A percentile compares a stretch with the other conserved stretches of the same genome.
Evolutionary conservation across 2,329 filamentous ascomycete species (phyloP).

Genomic region (Lasiodiplodia hormozganensis): DNA sequence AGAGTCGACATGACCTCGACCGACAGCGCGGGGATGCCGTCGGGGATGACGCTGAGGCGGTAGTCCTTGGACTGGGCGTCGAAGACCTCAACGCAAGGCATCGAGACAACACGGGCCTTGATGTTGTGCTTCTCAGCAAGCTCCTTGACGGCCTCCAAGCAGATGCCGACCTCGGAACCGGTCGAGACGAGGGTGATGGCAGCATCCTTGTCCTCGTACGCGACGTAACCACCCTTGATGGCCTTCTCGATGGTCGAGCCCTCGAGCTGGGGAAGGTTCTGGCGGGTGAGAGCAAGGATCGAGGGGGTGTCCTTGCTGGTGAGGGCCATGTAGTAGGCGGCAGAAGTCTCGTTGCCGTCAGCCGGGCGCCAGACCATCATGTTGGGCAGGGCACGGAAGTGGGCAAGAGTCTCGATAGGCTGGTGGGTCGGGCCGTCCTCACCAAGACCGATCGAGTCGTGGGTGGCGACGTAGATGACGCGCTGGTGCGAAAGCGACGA

Average conservation of each 20-base stretch:
- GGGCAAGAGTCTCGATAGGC: constrained; percentile 96
- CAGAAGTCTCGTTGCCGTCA: constrained; percentile 97
- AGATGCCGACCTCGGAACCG: constrained; percentile 94
- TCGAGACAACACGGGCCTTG: constrained; percentile 88
- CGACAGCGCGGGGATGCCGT: constrained; percentile 90
- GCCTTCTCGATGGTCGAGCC: constrained; percentile 87
- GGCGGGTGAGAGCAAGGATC: constrained; percentile 93
- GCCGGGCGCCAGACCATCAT: constrained; percentile 99
- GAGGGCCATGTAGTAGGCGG: constrained; percentile 94
- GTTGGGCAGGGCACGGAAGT: constrained; percentile 99
- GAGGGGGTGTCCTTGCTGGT: constrained; percentile 89
- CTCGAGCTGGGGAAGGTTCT: constrained; percentile 98
- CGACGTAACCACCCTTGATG: constrained; percentile 94
- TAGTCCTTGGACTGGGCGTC: constrained; percentile 95
- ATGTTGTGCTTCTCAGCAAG: constrained; percentile 88
- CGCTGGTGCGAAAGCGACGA: constrained; percentile 91
- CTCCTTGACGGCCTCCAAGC: constrained; percentile 89
- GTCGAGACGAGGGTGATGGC: constrained; percentile 90
- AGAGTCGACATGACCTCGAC: constrained; percentile 97
- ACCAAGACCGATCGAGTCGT: constrained; percentile 98
- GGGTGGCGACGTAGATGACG: constrained; percentile 93
- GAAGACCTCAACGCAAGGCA: constrained; percentile 97
- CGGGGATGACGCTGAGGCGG: constrained; percentile 88
- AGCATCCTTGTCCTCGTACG: constrained; percentile 82
- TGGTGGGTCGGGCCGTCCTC: constrained; percentile 99